A percentile compares a stretch with the other conserved stretches of the same genome.
These are phyloP conservation scores for Graphium sp. DNA, from an alignment of 2,329 filamentous ascomycete genomes.

Conservation along the genomic window DNA sequence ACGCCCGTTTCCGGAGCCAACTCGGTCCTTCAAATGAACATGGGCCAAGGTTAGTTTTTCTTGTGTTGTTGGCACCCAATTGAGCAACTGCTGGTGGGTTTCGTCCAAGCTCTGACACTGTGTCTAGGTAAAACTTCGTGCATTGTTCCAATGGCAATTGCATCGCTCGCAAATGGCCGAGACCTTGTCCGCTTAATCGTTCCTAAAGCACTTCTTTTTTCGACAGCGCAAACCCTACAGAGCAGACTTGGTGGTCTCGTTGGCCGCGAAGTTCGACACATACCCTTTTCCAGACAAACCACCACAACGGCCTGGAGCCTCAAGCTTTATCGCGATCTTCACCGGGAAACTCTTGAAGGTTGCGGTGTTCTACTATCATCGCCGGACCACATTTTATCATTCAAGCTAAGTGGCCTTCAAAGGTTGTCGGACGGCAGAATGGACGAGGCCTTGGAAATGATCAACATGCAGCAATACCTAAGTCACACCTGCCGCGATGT, in stretches of 20 bases:
- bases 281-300: constrained; percentile 40
- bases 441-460: constrained; percentile 25
- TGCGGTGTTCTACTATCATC: constrained; percentile 40
- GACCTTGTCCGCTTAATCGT: constrained; percentile 36
- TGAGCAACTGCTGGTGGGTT: neutral
- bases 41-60: constrained; percentile 35
- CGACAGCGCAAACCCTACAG: constrained; percentile 39
- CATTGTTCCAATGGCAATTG: constrained; percentile 34
- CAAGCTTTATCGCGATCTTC: constrained; percentile 18
- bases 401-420: constrained; percentile 44
- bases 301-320: constrained; percentile 14
- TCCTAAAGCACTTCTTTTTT: constrained; percentile 35
- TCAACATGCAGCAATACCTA: constrained; percentile 32
- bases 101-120: constrained; percentile 4
- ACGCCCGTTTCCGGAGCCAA: constrained; percentile 30
- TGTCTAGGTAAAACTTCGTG: constrained; percentile 36
- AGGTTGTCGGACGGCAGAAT: constrained; percentile 28
- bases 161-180: constrained; percentile 23
- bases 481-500: constrained; percentile 35
- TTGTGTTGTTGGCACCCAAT: neutral
- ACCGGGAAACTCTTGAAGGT: constrained; percentile 18
- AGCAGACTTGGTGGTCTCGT: constrained; percentile 36
- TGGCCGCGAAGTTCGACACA: constrained; percentile 31
- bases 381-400: constrained; percentile 49
- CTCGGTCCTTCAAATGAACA: constrained; percentile 48